Evolutionary conservation across 148 eudicot species (phyloP), one percentile per base, ranked within the genome.

Genomic region (Chenopodium suecicum): DNA sequence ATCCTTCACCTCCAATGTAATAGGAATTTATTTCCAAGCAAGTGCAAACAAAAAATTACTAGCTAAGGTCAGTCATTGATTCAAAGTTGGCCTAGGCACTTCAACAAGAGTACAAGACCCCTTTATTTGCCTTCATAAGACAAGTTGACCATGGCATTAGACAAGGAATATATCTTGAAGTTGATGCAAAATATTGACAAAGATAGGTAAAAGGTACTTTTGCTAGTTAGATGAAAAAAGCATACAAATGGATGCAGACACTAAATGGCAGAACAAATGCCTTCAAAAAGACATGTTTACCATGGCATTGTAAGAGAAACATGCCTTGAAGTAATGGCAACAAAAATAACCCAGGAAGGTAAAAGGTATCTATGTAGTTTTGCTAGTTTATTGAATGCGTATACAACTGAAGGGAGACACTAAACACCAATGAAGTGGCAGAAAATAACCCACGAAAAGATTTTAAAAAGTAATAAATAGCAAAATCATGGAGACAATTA

Each of bases 401-500:
- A 31, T 31, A 76, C 17, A 44, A 37, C 62, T 29, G 29, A 46
- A 31, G 34, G 25, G 23, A 62, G 25, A 54, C n/a, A 60, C 69
- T 23, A 76, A 76, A 48, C 3, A 14, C 19, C 50, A 37, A 9
- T 32, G 48, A 52, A 4, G 31, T 4, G 32, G 27, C 60, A 32
- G 64, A 76, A 60, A 20, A 14, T 54, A 77, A 9, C 12, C 19
- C 23, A 34, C 5, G 47, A 60, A 11, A 20, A 54, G 54, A 29
- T 27, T 37, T 64, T 12, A 11, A n/a, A 46, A 25, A 62, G 17
- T 34, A 11, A 70, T 27, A 41, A 37, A 41, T 6, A 41, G 6
- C 8, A n/a, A 47, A 44, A 75, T 27, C 9, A 67, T 64, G 23
- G 46, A 79, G 79, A 27, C 34, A 80, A 73, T 83, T 84, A 91